Base-by-base conservation (phyloP, 2,329 filamentous ascomycete genomes). In the Ophioceras dolichostomum region DNA sequence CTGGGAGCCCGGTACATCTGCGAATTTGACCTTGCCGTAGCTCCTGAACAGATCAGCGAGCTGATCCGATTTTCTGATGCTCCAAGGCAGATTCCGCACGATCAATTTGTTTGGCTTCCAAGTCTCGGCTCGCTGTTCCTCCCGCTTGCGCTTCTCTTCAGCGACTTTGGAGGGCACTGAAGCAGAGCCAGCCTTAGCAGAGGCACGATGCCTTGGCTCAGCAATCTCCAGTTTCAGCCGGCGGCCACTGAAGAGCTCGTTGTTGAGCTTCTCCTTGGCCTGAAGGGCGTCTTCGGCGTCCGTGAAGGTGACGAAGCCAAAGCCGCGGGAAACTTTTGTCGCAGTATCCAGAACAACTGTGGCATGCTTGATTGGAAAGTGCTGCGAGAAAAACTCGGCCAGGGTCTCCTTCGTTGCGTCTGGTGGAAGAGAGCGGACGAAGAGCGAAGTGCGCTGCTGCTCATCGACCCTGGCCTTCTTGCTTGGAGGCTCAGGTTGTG, bases 281-380 rank as follows among this genome's bases (percentile, higher is more conserved):
- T 79, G 73, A 45, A 79, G 66, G 10, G 89, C 88, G 64, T 98
- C 91, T 46, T 95, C 88, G 21, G 83, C 74, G 54, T 98, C 91
- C 49, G 88, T 85, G 51, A 98, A 91, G 2, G 91, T 96, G 40
- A 98, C 89, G 59, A 98, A 98, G 37, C 91, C 91, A 58, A 87
- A 98, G 14, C 91, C 89, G 54, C 85, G 82, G 12, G 86, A 95
- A 48, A 79, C 67, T 53, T 94, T 94, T 2, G 88, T 94, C 45
- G 78, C 69, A 13, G 83, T 77, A 55, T 98, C 89, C 39, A 81
- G 64, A 28, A 98, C 87, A 4, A 94, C 87, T n/a, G 83, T 84
- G 37, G 91, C 89, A 59, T 96, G 89, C 60, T 95, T 96, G 55
- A 98, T 76, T 7, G 93, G 88, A 51, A 85, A 96, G 41, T 87